Percentiles rank a stretch among this genome's conserved stretches.
phyloP scores from a whole-genome alignment of 177 flowering plant genomes.

The Vitis hybrid region DNA sequence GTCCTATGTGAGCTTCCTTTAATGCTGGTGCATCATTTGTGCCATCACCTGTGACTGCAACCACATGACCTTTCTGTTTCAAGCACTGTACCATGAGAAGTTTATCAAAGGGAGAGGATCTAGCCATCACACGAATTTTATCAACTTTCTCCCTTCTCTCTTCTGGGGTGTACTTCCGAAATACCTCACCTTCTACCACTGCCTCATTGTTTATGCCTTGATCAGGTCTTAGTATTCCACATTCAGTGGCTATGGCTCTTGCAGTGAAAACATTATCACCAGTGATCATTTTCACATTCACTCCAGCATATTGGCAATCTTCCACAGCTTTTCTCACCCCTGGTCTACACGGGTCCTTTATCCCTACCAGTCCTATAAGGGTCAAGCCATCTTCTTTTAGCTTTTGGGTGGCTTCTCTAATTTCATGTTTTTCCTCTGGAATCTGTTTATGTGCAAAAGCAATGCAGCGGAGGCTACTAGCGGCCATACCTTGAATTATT shows the following conservation, averaged over 20 bases:
- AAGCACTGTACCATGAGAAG: slow-evolving; percentile 52
- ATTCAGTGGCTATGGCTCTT: slow-evolving; percentile 56
- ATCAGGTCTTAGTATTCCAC: slow-evolving; percentile 45
- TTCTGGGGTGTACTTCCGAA: slow-evolving; percentile 39
- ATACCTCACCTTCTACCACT: slow-evolving; percentile 50
- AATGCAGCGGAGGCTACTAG: slow-evolving; percentile 50
- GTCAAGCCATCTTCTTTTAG: slow-evolving; percentile 26
- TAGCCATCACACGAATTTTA: slow-evolving; percentile 48
- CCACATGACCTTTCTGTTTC: slow-evolving; percentile 52
- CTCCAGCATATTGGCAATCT: slow-evolving; percentile 45
- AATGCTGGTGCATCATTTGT: slow-evolving; percentile 47
- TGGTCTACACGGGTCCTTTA: slow-evolving; percentile 58
- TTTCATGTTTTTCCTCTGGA: slow-evolving; percentile 7
- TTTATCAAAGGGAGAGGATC: slow-evolving; percentile 54
- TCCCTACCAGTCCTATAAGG: slow-evolving; percentile 43
- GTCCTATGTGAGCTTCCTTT: slow-evolving; percentile 59
- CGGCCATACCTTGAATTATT: slow-evolving; percentile 55
- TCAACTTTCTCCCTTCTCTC: slow-evolving; percentile 47
- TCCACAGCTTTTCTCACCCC: slow-evolving; percentile 45
- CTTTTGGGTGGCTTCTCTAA: slow-evolving; percentile 5
- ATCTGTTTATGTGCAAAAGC: slow-evolving; percentile 45
- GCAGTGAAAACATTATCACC: slow-evolving; percentile 61
- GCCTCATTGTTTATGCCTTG: slow-evolving; percentile 18
- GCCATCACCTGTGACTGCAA: slow-evolving; percentile 55
- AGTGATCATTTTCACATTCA: slow-evolving; percentile 52